A percentile compares a stretch with the other conserved stretches of the same genome.
Conservation (phyloP, 257 asterid genomes). For the Lavandula angustifolia region DNA sequence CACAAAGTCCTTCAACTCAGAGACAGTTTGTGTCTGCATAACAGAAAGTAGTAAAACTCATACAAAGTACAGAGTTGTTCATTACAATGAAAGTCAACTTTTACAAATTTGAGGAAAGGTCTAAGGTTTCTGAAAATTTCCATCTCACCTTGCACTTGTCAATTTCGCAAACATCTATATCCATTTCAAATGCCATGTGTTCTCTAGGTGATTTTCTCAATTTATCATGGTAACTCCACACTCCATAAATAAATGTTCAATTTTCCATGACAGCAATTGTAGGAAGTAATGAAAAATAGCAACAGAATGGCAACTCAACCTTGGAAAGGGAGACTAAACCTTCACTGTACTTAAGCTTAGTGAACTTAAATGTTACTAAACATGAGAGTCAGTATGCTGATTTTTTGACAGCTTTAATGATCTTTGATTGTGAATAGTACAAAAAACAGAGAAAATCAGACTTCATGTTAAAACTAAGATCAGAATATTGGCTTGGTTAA, state of each 20-base stretch:
- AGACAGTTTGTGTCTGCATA: constrained; percentile 82
- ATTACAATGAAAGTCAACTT: constrained; percentile 10
- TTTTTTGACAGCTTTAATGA: constrained; percentile 17
- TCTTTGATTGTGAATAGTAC: constrained; percentile 22
- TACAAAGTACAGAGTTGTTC: constrained; percentile 14
- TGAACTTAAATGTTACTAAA: neutral
- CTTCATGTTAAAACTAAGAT: constrained; percentile 10
- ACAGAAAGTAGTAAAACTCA: constrained; percentile 24
- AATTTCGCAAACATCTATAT: neutral
- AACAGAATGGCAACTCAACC: neutral
- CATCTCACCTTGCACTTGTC: neutral
- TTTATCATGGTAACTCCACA: neutral
- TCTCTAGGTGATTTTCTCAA: constrained; percentile 10
- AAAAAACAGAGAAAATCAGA: neutral
- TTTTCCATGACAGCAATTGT: neutral
- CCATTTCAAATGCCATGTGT: neutral
- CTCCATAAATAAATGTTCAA: neutral
- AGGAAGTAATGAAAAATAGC: neutral
- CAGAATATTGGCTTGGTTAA: constrained; percentile 22
- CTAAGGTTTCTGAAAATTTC: constrained; percentile 17
- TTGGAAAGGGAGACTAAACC: neutral
- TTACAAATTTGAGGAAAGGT: neutral
- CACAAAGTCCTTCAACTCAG: constrained; percentile 97
- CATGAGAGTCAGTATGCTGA: neutral
- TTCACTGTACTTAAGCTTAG: neutral